Evolutionary conservation across 202 grass and related monocot species (phyloP).

Genomic region (Schoenoplectus triqueter): DNA sequence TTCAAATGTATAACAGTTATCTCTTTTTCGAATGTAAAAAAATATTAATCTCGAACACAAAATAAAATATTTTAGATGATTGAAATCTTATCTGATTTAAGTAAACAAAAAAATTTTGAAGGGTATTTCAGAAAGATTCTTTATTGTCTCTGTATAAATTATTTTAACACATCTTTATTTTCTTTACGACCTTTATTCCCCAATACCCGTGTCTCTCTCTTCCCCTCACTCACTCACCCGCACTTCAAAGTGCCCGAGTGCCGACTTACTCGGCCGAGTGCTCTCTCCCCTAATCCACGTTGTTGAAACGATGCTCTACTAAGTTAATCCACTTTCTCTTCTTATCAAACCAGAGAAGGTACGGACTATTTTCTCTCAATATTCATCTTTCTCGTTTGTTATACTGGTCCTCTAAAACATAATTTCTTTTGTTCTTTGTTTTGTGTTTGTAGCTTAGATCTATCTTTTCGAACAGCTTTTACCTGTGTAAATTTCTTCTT

Average conservation of each 20-base stretch:
- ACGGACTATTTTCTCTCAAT: neutral
- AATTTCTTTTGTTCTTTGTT: neutral
- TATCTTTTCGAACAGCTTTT: slow-evolving; percentile 16
- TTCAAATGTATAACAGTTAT: too few relatives aligned
- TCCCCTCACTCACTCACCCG: neutral
- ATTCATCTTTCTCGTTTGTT: neutral
- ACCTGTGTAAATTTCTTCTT: neutral
- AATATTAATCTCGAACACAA: too few relatives aligned
- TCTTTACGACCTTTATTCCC: neutral
- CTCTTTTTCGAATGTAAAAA: too few relatives aligned
- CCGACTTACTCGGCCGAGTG: neutral
- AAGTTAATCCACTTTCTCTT: neutral
- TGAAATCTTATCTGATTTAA: too few relatives aligned
- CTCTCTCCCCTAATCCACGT: neutral
- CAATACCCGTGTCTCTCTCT: too few relatives aligned
- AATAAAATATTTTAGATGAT: too few relatives aligned
- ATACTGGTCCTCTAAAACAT: neutral
- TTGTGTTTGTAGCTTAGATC: slow-evolving; percentile 22
- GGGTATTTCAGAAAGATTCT: too few relatives aligned
- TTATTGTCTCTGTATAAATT: too few relatives aligned
- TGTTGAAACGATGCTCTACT: neutral
- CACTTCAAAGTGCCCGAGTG: neutral
- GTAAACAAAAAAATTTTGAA: too few relatives aligned
- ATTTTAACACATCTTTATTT: too few relatives aligned
- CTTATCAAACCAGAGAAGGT: neutral